Evolutionary conservation across 352 stramenopile species (phyloP).

Genomic region (Globisporangium cylindrosporum): DNA sequence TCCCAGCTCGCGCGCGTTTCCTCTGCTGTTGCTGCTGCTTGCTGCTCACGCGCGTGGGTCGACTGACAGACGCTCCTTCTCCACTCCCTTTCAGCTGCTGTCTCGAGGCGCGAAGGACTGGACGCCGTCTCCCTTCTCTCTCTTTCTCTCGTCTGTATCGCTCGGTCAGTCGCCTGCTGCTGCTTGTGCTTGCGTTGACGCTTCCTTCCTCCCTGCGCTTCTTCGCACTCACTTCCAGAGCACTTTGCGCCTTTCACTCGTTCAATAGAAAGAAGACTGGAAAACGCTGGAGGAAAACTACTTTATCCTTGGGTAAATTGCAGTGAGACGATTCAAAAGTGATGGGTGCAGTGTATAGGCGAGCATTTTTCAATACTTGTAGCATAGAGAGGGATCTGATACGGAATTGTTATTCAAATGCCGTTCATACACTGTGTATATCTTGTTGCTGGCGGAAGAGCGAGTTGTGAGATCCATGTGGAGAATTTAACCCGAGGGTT

Average conservation of each 20-base stretch:
- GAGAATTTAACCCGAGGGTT: not conserved
- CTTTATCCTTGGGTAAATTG: not conserved
- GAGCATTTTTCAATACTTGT: not conserved
- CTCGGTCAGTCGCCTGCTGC: not conserved
- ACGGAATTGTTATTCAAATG: not conserved
- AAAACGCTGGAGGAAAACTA: not conserved
- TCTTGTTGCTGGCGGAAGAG: not conserved
- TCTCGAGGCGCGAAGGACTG: not conserved
- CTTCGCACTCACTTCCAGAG: not conserved
- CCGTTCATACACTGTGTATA: not conserved
- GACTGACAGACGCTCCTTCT: not conserved
- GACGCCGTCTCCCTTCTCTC: not conserved
- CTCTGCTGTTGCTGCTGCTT: not conserved
- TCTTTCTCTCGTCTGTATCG: slow-evolving; percentile 1
- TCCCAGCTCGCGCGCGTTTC: not conserved
- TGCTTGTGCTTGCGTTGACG: not conserved
- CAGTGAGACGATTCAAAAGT: not conserved
- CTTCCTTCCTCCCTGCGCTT: not conserved
- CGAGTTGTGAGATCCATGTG: not conserved
- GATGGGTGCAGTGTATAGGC: not conserved
- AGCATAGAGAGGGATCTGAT: not conserved
- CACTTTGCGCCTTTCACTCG: not conserved
- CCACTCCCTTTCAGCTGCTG: not conserved
- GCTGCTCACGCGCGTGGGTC: not conserved
- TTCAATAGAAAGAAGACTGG: not conserved